Conservation (phyloP, 345 rosid genomes). For the Eucalyptus paniculata region DNA sequence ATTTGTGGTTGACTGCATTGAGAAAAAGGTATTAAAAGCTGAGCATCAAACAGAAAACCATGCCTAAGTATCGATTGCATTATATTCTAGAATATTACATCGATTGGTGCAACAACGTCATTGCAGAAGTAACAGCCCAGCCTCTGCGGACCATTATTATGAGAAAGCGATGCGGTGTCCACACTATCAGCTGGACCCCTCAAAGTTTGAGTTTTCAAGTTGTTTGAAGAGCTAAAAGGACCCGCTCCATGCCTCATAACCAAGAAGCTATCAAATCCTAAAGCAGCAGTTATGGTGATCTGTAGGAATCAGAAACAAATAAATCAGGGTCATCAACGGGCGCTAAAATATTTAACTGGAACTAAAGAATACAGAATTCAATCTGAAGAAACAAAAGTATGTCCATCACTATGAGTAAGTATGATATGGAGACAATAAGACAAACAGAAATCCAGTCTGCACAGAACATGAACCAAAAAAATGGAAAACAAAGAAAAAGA, state of each 20-base stretch:
- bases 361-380: not conserved
- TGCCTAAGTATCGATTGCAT: not conserved
- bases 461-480: not conserved
- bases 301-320: conserved; percentile 10
- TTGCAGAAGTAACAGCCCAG: conserved; percentile 98
- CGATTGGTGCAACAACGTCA: conserved; percentile 90
- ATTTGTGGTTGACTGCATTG: conserved; percentile 78
- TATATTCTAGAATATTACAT: conserved; percentile 36
- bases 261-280: conserved; percentile 93
- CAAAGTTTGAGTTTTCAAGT: conserved; percentile 9
- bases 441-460: not conserved
- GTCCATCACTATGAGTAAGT: not conserved
- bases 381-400: not conserved
- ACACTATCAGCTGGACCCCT: conserved; percentile 16
- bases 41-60: not conserved
- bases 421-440: not conserved
- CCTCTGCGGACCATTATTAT: conserved; percentile 31
- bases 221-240: conserved; percentile 25
- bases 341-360: not conserved
- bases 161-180: conserved; percentile 24
- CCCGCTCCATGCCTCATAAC: conserved; percentile 99
- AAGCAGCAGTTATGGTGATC: conserved; percentile 86
- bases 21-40: not conserved
- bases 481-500: not conserved
- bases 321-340: not conserved